Percentiles rank a stretch among this genome's conserved stretches.
Evolutionary conservation across 352 stramenopile genomes (phyloP).

Genomic region (Globisporangium heterothallicum): DNA sequence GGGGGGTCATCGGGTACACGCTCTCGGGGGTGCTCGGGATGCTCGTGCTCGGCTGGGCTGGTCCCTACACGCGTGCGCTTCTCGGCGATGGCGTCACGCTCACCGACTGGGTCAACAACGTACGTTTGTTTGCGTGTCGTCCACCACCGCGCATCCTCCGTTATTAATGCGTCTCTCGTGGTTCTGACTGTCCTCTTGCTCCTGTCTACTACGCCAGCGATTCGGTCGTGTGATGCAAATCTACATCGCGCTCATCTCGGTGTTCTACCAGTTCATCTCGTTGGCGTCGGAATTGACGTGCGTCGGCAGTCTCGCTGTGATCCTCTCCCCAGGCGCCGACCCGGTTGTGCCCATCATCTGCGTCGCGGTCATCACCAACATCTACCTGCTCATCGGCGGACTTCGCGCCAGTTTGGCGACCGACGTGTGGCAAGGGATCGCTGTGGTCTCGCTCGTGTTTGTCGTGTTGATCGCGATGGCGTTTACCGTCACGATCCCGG

Average conservation of each 20-base stretch:
- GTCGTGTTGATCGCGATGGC: conserved; percentile 64
- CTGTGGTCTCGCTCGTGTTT: conserved; percentile 47
- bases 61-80: conserved; percentile 49
- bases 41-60: conserved; percentile 43
- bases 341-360: conserved; percentile 53
- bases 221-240: conserved; percentile 65
- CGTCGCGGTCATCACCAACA: conserved; percentile 60
- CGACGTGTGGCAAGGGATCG: conserved; percentile 68
- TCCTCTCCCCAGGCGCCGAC: conserved; percentile 42
- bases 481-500: conserved; percentile 43
- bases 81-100: conserved; percentile 69
- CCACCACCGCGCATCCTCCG: no score
- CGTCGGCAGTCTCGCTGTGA: conserved; percentile 44
- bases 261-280: conserved; percentile 84
- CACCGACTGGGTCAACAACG: conserved; percentile 55
- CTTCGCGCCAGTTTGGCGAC: conserved; percentile 68
- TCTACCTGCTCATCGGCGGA: conserved; percentile 70
- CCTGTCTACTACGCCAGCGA: no score
- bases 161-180: no score
- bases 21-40: conserved; percentile 59
- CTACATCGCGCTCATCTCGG: conserved; percentile 56
- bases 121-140: no score
- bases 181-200: no score
- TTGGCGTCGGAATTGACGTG: conserved; percentile 64
- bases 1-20: conserved; percentile 73